Evolutionary conservation across 2,329 filamentous ascomycete genomes (phyloP).

Genomic region (Zalaria obscura): DNA sequence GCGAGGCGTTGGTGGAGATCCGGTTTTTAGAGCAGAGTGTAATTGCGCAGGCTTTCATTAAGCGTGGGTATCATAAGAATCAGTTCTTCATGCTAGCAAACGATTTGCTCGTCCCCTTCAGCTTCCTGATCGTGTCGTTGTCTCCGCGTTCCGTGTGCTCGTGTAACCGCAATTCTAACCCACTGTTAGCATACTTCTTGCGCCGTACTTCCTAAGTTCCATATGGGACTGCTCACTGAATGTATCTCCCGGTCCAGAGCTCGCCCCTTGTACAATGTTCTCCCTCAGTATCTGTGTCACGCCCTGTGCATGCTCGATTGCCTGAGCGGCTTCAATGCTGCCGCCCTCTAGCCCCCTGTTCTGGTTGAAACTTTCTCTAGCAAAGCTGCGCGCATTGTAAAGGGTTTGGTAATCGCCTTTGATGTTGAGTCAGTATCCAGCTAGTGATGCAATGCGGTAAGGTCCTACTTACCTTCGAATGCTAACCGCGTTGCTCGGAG

Average conservation of each 20-base stretch:
- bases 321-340: conserved; percentile 45
- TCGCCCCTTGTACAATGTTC: conserved; percentile 73
- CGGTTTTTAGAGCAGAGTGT: background rate
- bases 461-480: conserved; percentile 54
- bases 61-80: background rate
- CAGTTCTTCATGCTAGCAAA: conserved; percentile 26
- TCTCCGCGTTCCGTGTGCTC: conserved; percentile 82
- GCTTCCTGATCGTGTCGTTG: conserved; percentile 75
- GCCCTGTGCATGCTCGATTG: conserved; percentile 67
- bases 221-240: conserved; percentile 2
- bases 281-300: conserved; percentile 65
- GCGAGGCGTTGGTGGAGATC: conserved; percentile 5
- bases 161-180: conserved; percentile 73
- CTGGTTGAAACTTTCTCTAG: conserved; percentile 58
- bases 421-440: background rate
- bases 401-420: conserved; percentile 59
- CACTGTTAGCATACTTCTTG: conserved; percentile 8
- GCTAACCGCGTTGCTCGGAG: conserved; percentile 69
- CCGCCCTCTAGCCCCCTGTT: conserved; percentile 45
- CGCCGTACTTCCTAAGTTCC: conserved; percentile 5
- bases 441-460: conserved; percentile 1
- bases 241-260: background rate
- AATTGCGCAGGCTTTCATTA: conserved; percentile 4
- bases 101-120: conserved; percentile 24
- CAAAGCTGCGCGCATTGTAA: conserved; percentile 55